These are phyloP conservation scores for Ramaria sp. DNA, from an alignment of 768 basidiomycete species.

Conservation along the genomic window DNA sequence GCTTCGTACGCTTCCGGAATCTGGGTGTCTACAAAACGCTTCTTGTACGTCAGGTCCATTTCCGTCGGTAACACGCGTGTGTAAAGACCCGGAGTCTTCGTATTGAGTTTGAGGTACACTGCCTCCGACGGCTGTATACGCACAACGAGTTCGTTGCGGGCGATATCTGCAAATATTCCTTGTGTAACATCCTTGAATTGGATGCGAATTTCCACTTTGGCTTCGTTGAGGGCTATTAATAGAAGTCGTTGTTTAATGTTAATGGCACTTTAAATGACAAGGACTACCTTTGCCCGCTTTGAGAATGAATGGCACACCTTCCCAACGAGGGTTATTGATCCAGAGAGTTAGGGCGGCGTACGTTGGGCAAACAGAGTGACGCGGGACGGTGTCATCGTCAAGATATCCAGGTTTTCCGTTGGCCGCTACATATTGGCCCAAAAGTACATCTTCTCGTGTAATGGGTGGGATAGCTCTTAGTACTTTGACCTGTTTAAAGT, in stretches of 20 bases:
- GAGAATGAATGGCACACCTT: conserved; percentile 96
- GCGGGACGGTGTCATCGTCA: conserved; percentile 93
- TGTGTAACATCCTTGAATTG: conserved; percentile 97
- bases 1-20: conserved; percentile 97
- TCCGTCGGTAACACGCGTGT: conserved; percentile 90
- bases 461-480: conserved; percentile 85
- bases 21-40: conserved; percentile 78
- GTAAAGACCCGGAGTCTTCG: conserved; percentile 84
- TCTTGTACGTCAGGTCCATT: conserved; percentile 98
- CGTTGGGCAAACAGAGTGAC: conserved; percentile 85
- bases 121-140: conserved; percentile 96
- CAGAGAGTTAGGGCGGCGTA: conserved; percentile 84
- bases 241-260: conserved; percentile 7
- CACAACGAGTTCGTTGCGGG: conserved; percentile 94
- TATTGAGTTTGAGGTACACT: conserved; percentile 93
- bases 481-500: conserved; percentile 65
- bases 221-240: conserved; percentile 83
- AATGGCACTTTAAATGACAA: neutral
- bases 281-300: conserved; percentile 91
- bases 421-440: conserved; percentile 87
- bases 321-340: conserved; percentile 96
- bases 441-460: conserved; percentile 62
- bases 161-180: conserved; percentile 94
- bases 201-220: conserved; percentile 95
- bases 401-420: conserved; percentile 98